These are phyloP conservation scores for Synchytrium microbalum DNA, from an alignment of 371 early-diverging fungal species.

Conservation along the genomic window DNA sequence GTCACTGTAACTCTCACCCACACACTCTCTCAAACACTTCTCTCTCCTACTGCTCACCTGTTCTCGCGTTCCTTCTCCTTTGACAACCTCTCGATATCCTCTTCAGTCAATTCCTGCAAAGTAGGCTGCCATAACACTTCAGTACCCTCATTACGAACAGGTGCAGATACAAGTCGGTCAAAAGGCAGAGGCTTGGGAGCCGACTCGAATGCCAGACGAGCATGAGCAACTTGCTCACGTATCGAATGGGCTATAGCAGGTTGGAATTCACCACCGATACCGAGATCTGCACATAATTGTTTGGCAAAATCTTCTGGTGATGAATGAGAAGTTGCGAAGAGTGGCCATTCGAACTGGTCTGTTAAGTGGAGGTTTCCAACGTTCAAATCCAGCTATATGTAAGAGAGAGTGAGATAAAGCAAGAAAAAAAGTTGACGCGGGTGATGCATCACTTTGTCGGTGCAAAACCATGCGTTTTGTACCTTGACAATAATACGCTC, in stretches of 20 bases:
- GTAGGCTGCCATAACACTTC: slow-evolving; percentile 75
- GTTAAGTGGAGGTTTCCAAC: slow-evolving; percentile 74
- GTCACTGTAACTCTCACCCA: not conserved
- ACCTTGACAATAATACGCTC: not conserved
- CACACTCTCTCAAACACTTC: not conserved
- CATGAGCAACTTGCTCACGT: slow-evolving; percentile 66
- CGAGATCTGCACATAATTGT: slow-evolving; percentile 71
- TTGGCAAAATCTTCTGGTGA: slow-evolving; percentile 79
- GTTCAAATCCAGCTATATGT: slow-evolving; percentile 79
- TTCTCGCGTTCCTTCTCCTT: slow-evolving; percentile 75
- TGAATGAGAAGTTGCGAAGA: slow-evolving; percentile 54
- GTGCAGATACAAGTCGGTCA: slow-evolving; percentile 13
- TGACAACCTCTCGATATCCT: slow-evolving; percentile 70
- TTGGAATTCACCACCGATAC: slow-evolving; percentile 85
- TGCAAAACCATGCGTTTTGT: not conserved
- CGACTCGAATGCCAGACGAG: slow-evolving; percentile 35
- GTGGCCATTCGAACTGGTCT: slow-evolving; percentile 94
- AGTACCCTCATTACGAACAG: slow-evolving; percentile 56
- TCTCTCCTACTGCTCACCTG: slow-evolving; percentile 37
- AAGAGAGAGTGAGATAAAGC: slow-evolving; percentile 70
- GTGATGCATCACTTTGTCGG: not conserved
- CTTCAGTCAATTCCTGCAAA: slow-evolving; percentile 66
- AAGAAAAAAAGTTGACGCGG: not conserved
- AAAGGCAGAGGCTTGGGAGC: slow-evolving; percentile 10
- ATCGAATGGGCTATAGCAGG: slow-evolving; percentile 79